Base-by-base conservation (phyloP, 2,329 filamentous ascomycete species). In the Elsinoe perseae region DNA sequence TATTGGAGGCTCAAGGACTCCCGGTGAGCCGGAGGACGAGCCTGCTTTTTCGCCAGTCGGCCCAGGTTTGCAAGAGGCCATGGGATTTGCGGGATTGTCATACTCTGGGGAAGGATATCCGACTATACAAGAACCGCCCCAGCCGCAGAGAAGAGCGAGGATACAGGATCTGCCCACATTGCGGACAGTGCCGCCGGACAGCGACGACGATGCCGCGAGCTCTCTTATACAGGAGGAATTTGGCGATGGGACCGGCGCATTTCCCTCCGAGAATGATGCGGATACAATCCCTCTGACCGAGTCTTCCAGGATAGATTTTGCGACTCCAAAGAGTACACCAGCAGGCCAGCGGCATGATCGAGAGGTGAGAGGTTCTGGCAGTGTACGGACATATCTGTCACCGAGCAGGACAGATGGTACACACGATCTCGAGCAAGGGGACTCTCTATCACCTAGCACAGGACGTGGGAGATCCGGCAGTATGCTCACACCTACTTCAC, bases 201-300 rank as follows among this genome's bases (percentile, higher is more conserved):
- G 55, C 20, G 54, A 58, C 16, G 63, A 61, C 60, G 59, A 65
- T 50, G 64, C 65, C 25, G 63, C 60, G 23, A 48, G 44, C 4
- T 48, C 55, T 2, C 34, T 67, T 58, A 62, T 66, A 77, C 61
- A 65, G 50, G 61, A 70, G 57, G 75, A 80, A 60, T 82, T 82
- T 61, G 64, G 80, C 56, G 75, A 75, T 56, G 73, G 75, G 32
- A 74, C 76, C n/a, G 64, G 77, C 57, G 83, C 80, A 64, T 79
- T 79, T 59, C 76, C 80, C 3, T 74, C 67, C 2, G 62, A 59
- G 6, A 70, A 74, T 40, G 76, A 81, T 60, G 75, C 82, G 68
- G 72, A 85, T 74, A 78, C 81, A 66, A 70, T 82, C 67, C 80
- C 77, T 12, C 69, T 84, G 66, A 86, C 82, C 1, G 77, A 82